Evolutionary conservation across 306 rosid species (phyloP).

Genomic region (Echinosophora koreensis): DNA sequence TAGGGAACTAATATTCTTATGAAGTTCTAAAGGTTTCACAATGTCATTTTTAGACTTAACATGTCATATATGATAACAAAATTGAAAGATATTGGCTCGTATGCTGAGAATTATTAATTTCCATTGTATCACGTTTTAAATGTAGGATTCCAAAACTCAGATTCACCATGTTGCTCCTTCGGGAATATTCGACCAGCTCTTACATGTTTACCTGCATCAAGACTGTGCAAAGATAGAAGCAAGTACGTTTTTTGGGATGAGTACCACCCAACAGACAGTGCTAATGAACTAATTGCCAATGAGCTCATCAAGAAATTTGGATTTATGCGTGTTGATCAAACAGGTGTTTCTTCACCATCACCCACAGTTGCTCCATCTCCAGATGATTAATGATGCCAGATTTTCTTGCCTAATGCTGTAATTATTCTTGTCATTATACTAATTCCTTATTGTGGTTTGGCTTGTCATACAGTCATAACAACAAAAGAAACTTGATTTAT

Average conservation of each 20-base stretch:
- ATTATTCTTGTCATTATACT: slow-evolving; percentile 21
- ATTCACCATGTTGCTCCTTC: slow-evolving; percentile 90
- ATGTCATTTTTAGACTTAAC: not conserved
- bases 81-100: not conserved
- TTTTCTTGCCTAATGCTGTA: slow-evolving; percentile 21
- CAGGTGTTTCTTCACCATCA: slow-evolving; percentile 51
- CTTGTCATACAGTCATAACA: not conserved
- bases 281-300: slow-evolving; percentile 78
- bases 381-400: slow-evolving; percentile 19
- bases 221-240: slow-evolving; percentile 86
- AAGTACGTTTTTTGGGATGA: slow-evolving; percentile 98
- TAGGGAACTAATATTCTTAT: not conserved
- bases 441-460: not conserved
- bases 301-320: slow-evolving; percentile 93
- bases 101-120: not conserved
- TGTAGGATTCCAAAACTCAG: slow-evolving; percentile 80
- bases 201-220: slow-evolving; percentile 87
- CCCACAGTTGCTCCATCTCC: slow-evolving; percentile 67
- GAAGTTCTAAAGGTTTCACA: slow-evolving; percentile 10
- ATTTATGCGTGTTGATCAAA: slow-evolving; percentile 38
- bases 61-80: not conserved
- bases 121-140: not conserved
- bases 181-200: slow-evolving; percentile 86
- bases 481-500: not conserved
- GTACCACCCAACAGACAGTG: slow-evolving; percentile 90